Percentiles rank a stretch among this genome's conserved stretches.
Conservation (phyloP, 1,139 yeast species). For the Zygosaccharomyces pseudobailii region DNA sequence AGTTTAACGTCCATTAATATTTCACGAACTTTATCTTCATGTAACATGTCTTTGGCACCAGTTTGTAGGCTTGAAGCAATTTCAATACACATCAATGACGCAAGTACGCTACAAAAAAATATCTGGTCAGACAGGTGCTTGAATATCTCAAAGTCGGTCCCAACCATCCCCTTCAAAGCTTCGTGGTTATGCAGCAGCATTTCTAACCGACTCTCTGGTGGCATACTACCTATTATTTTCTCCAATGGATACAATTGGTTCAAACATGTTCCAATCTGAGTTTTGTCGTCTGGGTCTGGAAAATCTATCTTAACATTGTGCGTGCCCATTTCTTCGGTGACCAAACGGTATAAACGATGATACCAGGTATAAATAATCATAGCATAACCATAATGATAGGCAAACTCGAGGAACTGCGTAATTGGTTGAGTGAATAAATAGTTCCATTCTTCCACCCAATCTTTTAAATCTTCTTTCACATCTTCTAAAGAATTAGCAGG, state of each 20-base stretch:
- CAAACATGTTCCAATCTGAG: constrained; percentile 9
- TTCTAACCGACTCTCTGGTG: constrained; percentile 10
- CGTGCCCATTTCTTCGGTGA: not conserved
- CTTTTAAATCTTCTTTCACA: constrained; percentile 39
- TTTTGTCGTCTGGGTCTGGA: constrained; percentile 4
- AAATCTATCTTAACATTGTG: not conserved
- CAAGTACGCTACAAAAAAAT: constrained; percentile 18
- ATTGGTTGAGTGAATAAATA: constrained; percentile 68
- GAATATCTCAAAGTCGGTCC: constrained; percentile 16
- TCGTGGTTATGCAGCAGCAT: constrained; percentile 14
- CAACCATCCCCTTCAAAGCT: constrained; percentile 15
- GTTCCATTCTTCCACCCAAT: constrained; percentile 71
- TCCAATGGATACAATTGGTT: constrained; percentile 14
- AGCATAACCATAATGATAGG: constrained; percentile 61
- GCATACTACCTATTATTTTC: constrained; percentile 12
- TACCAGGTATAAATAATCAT: constrained; percentile 39
- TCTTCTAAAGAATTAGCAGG: constrained; percentile 27
- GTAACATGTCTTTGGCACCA: constrained; percentile 2
- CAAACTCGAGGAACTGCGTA: constrained; percentile 71
- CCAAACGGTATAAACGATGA: constrained; percentile 10
- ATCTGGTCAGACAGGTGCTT: constrained; percentile 21
- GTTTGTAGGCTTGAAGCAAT: constrained; percentile 9
- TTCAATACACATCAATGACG: constrained; percentile 15
- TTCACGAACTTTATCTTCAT: constrained; percentile 5
- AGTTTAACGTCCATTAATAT: constrained; percentile 16